Evolutionary conservation across 2,329 filamentous ascomycete species (phyloP).

Genomic region (Geosmithia morbida): DNA sequence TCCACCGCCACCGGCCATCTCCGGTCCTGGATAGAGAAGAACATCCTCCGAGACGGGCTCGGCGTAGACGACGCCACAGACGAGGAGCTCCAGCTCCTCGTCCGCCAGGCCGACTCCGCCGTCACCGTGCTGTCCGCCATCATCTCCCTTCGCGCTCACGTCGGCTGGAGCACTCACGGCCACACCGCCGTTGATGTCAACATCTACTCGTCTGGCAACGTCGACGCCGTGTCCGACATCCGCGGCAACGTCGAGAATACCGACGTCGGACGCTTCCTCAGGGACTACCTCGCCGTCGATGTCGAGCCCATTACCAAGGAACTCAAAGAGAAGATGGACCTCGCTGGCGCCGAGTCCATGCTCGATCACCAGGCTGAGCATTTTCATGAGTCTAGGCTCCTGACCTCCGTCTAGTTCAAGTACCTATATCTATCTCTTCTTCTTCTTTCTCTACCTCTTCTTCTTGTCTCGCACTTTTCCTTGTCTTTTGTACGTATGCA

Average conservation of each 20-base stretch:
- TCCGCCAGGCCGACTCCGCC: constrained; percentile 38
- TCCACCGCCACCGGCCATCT: too few relatives aligned
- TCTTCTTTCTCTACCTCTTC: too few relatives aligned
- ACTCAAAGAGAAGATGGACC: constrained; percentile 40
- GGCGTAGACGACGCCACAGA: constrained; percentile 63
- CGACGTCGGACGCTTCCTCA: constrained; percentile 72
- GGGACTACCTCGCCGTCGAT: constrained; percentile 66
- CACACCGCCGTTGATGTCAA: constrained; percentile 94
- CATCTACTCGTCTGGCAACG: constrained; percentile 69
- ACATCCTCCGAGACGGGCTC: constrained; percentile 54
- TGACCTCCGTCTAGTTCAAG: neutral
- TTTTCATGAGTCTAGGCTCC: neutral
- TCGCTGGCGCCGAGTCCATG: neutral
- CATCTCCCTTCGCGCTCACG: constrained; percentile 72
- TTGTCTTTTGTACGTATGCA: too few relatives aligned
- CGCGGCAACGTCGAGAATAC: constrained; percentile 90
- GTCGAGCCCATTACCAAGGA: constrained; percentile 65
- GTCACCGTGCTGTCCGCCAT: constrained; percentile 61
- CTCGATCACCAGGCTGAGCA: neutral
- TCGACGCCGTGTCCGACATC: constrained; percentile 47
- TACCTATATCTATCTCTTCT: too few relatives aligned
- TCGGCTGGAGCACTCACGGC: constrained; percentile 90
- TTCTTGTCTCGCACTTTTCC: too few relatives aligned
- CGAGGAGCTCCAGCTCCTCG: constrained; percentile 54
- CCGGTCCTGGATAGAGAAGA: constrained; percentile 50